These are phyloP conservation scores for Pseudogymnoascus sp. DNA, from an alignment of 2,329 filamentous ascomycete species.

Conservation along the genomic window DNA sequence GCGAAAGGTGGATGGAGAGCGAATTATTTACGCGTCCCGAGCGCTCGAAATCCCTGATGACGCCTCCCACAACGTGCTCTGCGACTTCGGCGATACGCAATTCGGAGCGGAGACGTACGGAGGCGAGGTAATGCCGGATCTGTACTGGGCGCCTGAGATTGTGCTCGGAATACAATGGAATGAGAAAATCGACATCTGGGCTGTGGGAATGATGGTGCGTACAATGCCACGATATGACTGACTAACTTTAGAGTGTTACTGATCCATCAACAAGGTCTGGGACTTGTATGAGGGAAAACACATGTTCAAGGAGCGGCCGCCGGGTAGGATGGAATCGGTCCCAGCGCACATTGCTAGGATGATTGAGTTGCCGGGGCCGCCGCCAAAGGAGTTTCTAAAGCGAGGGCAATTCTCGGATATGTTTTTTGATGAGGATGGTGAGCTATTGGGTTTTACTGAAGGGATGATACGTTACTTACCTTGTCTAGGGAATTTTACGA, in stretches of 20 bases:
- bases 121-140: conserved; percentile 20
- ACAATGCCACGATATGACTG: background rate
- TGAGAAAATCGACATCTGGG: conserved; percentile 25
- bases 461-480: background rate
- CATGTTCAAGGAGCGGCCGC: conserved; percentile 11
- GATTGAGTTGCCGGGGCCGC: conserved; percentile 35
- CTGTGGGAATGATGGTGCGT: conserved; percentile 22
- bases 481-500: conserved; percentile 11
- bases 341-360: conserved; percentile 36
- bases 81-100: conserved; percentile 25
- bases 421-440: conserved; percentile 14
- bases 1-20: conserved; percentile 24
- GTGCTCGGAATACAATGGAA: conserved; percentile 18
- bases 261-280: conserved; percentile 10
- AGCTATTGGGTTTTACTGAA: background rate
- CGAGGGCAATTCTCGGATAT: background rate
- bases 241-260: background rate
- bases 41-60: conserved; percentile 15
- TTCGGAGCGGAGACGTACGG: conserved; percentile 14
- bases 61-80: conserved; percentile 20
- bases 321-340: conserved; percentile 23
- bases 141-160: conserved; percentile 23
- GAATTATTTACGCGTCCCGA: conserved; percentile 26
- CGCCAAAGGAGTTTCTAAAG: conserved; percentile 27
- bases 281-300: conserved; percentile 14